Base-by-base conservation (phyloP, 164 flowering plant genomes). In the Macadamia tetraphylla region DNA sequence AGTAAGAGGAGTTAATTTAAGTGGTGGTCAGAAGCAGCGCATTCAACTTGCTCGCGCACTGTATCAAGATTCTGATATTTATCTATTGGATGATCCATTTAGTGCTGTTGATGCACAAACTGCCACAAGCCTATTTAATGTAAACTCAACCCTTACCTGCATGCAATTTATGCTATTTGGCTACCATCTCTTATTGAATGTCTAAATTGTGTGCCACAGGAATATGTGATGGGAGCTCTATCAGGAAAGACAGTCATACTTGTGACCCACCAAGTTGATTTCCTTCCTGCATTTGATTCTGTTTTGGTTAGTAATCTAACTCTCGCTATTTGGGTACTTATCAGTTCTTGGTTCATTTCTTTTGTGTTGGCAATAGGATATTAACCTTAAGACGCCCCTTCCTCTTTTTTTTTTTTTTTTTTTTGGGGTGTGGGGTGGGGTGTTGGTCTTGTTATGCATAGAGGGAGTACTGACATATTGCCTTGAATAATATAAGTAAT, bases 21-120 rank as follows among this genome's bases (percentile, higher is more conserved):
- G 98, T 66, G 98, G 98, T 73, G 98, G 98, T 18, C 98, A 92
- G 74, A 92, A 90, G 83, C 98, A 92, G 65, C 79, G 96, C 32
- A 76, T 92, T 71, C 96, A 92, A 74, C 91, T 92, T 9, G 98
- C 98, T 15, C 91, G 98, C 43, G 98, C 96, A 42, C 78, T 92
- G 1, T 92, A 92, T 74, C 90, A 88, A 68, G 76, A 87, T 76
- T 91, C 92, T 12, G 96, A 92, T 73, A 69, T 92, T 3, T 92
- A 90, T 73, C 88, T 92, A 40, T 67, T 92, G 72, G 96, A 92
- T 74, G 94, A 92, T 77, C 94, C 96, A 9, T 90, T 92, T 68
- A 92, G 96, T 49, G 96, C 98, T 30, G 90, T 92, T 62, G 98
- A 92, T 82, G 98, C 98, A 29, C 92, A 88, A 58, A 90, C 98